Conservation (phyloP, 768 basidiomycete genomes). For the Crassisporium funariophilum region DNA sequence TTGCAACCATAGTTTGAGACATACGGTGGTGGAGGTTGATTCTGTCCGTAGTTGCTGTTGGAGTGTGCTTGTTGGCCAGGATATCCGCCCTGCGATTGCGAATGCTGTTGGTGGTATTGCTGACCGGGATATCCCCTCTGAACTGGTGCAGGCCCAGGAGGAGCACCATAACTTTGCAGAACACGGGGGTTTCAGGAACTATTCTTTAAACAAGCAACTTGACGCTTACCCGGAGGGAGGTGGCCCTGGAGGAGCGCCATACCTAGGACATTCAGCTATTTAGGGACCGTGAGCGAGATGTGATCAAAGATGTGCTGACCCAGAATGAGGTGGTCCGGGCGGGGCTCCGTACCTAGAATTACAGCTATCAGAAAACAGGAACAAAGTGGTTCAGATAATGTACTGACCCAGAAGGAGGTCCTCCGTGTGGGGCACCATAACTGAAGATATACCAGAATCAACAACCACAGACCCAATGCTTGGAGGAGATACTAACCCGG, state of each 20-base stretch:
- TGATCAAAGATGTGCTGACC: conserved; percentile 12
- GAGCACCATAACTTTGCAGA: conserved; percentile 22
- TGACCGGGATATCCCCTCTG: conserved; percentile 45
- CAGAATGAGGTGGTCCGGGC: conserved; percentile 28
- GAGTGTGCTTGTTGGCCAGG: conserved; percentile 21
- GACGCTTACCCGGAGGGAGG: conserved; percentile 33
- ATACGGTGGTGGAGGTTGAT: conserved; percentile 16
- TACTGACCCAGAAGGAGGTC: conserved; percentile 9
- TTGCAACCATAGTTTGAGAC: conserved; percentile 6
- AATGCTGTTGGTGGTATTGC: conserved; percentile 39
- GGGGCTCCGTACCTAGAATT: conserved; percentile 21
- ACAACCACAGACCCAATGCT: no score
- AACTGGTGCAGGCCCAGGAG: conserved; percentile 26
- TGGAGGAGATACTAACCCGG: no score
- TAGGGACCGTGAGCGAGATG: not conserved
- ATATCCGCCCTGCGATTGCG: conserved; percentile 17
- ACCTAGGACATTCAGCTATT: conserved; percentile 19
- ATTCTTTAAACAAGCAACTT: conserved; percentile 21
- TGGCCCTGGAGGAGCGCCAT: conserved; percentile 36
- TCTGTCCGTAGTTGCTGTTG: conserved; percentile 12
- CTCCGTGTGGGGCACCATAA: conserved; percentile 5
- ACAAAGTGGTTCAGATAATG: not conserved
- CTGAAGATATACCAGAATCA: conserved; percentile 4
- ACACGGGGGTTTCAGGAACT: conserved; percentile 23
- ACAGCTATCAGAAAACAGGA: not conserved